phyloP scores from a whole-genome alignment of 345 rosid species.

The Gossypioides kirkii region DNA sequence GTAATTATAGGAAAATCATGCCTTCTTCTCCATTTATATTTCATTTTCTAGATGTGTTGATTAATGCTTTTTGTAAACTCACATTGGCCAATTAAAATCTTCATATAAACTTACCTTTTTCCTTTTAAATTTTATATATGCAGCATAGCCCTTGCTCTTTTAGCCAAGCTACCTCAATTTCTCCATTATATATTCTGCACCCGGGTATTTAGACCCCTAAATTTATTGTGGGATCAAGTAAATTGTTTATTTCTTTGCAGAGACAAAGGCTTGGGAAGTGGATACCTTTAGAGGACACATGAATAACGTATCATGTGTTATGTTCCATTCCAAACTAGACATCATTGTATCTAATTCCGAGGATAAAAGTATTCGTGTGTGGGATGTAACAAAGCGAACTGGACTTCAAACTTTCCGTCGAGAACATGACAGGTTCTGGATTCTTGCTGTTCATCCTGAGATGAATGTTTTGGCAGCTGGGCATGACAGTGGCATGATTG shows the following conservation, averaged over 20 bases:
- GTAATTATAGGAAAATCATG: slow-evolving; percentile 26
- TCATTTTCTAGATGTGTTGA: neutral
- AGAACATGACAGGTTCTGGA: slow-evolving; percentile 96
- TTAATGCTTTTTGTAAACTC: neutral
- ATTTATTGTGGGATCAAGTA: neutral
- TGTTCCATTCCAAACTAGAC: slow-evolving; percentile 96
- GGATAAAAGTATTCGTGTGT: slow-evolving; percentile 92
- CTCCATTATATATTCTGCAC: neutral
- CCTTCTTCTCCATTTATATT: neutral
- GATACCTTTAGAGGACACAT: slow-evolving; percentile 95
- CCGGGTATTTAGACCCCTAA: neutral
- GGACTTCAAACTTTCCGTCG: slow-evolving; percentile 92
- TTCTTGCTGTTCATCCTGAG: slow-evolving; percentile 89
- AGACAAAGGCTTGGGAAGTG: slow-evolving; percentile 99
- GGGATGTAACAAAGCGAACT: slow-evolving; percentile 93
- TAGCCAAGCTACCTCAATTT: neutral
- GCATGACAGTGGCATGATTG: slow-evolving; percentile 95
- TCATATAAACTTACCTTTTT: neutral
- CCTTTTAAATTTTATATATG: neutral
- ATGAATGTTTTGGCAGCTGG: slow-evolving; percentile 96
- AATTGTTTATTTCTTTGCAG: slow-evolving; percentile 38
- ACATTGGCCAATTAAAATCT: neutral
- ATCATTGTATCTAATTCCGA: slow-evolving; percentile 95
- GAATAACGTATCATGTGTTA: slow-evolving; percentile 91
- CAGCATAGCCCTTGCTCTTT: neutral